A percentile compares a stretch with the other conserved stretches of the same genome.
Evolutionary conservation across 2,329 filamentous ascomycete genomes (phyloP).

Genomic region (Verticillium tricorpus): DNA sequence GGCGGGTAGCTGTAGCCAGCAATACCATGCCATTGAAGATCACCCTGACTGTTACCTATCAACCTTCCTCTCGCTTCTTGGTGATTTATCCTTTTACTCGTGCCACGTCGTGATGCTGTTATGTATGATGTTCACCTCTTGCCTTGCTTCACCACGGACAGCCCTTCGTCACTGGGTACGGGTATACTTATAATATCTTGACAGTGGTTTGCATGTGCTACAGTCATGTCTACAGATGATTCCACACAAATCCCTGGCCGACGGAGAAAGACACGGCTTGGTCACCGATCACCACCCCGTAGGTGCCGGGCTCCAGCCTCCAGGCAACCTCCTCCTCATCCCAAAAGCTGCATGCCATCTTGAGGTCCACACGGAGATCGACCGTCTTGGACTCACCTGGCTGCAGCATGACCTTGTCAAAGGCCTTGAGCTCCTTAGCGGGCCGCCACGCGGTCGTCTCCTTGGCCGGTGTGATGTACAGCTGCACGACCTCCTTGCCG

Average conservation of each 20-base stretch:
- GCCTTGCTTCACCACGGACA: too few relatives aligned
- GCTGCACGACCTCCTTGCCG: slow-evolving; percentile 23
- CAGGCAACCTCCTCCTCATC: slow-evolving; percentile 6
- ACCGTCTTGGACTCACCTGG: slow-evolving; percentile 1
- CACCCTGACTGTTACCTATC: slow-evolving; percentile 6
- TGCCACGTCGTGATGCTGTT: background rate
- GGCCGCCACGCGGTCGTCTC: slow-evolving; percentile 7
- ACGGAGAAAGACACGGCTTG: slow-evolving; percentile 2
- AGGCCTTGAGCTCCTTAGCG: slow-evolving; percentile 12
- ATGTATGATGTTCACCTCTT: too few relatives aligned
- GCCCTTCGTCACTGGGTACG: too few relatives aligned
- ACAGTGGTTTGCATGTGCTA: too few relatives aligned
- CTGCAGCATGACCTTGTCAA: slow-evolving; percentile 8
- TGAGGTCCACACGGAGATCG: slow-evolving; percentile 4
- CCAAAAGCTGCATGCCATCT: slow-evolving; percentile 10
- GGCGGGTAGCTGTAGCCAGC: slow-evolving; percentile 11
- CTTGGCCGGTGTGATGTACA: slow-evolving; percentile 19
- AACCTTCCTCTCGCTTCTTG: background rate
- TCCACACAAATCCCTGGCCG: slow-evolving; percentile 1
- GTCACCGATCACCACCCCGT: slow-evolving; percentile 7
- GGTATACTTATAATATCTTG: too few relatives aligned
- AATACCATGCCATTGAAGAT: slow-evolving; percentile 17
- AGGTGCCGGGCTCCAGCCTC: slow-evolving; percentile 8
- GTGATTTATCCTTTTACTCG: background rate
- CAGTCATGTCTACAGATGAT: slow-evolving; percentile 1